Base-by-base conservation (phyloP, 1,284 basidiomycete species). In the Polyporus tsugae region DNA sequence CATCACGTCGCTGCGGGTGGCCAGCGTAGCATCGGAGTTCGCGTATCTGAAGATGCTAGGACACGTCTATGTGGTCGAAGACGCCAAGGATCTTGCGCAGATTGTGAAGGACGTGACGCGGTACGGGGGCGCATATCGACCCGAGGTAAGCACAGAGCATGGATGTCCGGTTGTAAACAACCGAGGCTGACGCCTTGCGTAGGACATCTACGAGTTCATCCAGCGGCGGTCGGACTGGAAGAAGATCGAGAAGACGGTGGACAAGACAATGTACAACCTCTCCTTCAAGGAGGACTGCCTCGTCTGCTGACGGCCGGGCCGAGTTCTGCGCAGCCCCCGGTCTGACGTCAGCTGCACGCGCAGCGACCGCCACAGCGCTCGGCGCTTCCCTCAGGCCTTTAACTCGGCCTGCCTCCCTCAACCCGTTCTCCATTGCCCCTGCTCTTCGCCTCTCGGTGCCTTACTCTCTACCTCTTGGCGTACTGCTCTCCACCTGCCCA, bases 11-110 rank as follows among this genome's bases (percentile, higher is more conserved):
- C 84, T 98, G 61, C 95, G 92, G 85, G 72, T 66, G 2, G 83
- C 89, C 25, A 81, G 83, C 33, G 91, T 99, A 25, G 91, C 91
- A 0, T 85, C 91, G 0, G 95, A 98, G 72, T 99, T 99, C 75
- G 91, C 95, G 17, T 92, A 96, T 74, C 86, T 99, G 66, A 98
- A 98, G 80, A 97, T 98, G 94, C 85, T 99, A 7, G 97, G 96
- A 0, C 96, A 98, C 76, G 94, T 99, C 9, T 99, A 92, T 78
- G 95, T 98, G 61, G 93, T 95, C 7, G 91, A 93, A 73, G 95
- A 97, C 71, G 95, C 95, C 0, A 97, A 96, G 75, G 96, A 99
- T 77, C 84, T 99, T 4, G 96, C 96, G 38, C 92, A 95, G 81
- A 97, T 99, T 75, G 95, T 98, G 25, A 84, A 95, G 71, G 97